These are phyloP conservation scores for Leptomonas seymouri DNA, from an alignment of 208 protist genomes.

Conservation along the genomic window DNA sequence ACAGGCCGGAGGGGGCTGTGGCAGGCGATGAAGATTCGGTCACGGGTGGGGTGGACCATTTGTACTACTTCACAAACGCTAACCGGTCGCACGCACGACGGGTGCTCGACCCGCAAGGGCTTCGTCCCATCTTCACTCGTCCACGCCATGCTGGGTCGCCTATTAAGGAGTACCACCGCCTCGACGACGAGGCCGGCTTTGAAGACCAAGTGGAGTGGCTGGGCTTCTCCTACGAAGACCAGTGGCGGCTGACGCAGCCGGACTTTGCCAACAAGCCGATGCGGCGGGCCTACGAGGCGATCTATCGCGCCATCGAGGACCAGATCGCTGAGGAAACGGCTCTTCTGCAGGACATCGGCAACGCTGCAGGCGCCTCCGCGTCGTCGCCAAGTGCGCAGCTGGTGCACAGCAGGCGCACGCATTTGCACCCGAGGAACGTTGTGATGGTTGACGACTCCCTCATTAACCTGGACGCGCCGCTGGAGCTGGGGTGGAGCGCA, in stretches of 20 bases:
- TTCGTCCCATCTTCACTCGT: slow-evolving; percentile 51
- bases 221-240: slow-evolving; percentile 77
- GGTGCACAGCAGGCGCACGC: slow-evolving; percentile 30
- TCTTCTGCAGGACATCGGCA: slow-evolving; percentile 2
- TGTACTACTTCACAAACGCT: slow-evolving; percentile 83
- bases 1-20: not conserved
- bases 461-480: slow-evolving; percentile 70
- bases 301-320: slow-evolving; percentile 48
- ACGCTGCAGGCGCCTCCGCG: not conserved
- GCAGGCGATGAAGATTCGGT: not conserved
- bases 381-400: slow-evolving; percentile 11
- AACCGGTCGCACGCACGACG: slow-evolving; percentile 51
- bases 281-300: slow-evolving; percentile 53
- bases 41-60: slow-evolving; percentile 35
- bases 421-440: slow-evolving; percentile 35
- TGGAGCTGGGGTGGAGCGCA: slow-evolving; percentile 64
- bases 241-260: slow-evolving; percentile 70
- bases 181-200: slow-evolving; percentile 31
- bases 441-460: slow-evolving; percentile 85
- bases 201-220: slow-evolving; percentile 47
- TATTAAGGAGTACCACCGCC: slow-evolving; percentile 35
- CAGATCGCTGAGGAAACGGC: slow-evolving; percentile 30
- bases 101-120: slow-evolving; percentile 49
- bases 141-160: slow-evolving; percentile 23
- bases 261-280: slow-evolving; percentile 75